Base-by-base conservation (phyloP, 1,284 basidiomycete genomes). In the Moniliella sp. region DNA sequence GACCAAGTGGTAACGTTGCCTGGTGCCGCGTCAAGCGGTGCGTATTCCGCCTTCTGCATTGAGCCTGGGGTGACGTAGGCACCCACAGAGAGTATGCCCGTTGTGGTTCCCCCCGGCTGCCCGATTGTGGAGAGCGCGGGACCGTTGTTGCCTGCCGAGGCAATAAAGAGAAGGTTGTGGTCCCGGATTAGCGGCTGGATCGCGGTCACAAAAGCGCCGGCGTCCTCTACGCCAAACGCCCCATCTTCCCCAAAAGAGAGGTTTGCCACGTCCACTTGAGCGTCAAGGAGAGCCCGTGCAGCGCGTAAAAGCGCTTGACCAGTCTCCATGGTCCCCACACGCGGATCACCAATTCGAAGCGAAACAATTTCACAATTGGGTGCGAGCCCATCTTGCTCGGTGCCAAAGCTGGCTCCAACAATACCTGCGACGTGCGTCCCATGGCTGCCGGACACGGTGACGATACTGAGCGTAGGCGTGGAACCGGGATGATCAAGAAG, bases 401-500 rank as follows among this genome's bases (percentile, higher is more conserved):
- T 10, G 14, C 17, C 27, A 4, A 37, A 27, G 48, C 45, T 1
- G 3, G 59, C 57, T 15, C 48, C 55, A 17, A 59, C 53, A 28
- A 62, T 62, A 14, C 57, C 55, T 8, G 57, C 59, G 4, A 62
- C 59, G 37, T 62, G 60, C 13, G 60, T 59, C 15, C 55, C 60
- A 37, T 62, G 60, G 18, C 44, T 49, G 10, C 60, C 60, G 12
- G 51, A 43, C 2, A 51, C 35, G 14, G 46, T 51, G 30, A 58
- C 57, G 17, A 60, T 39, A 33, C 33, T 35, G 26, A 33, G n/a
- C 14, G 27, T 28, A 1, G 14, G 27, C 7, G 27, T 7, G 4
- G 27, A 13, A n/a, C n/a, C n/a, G n/a, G n/a, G n/a, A n/a, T n/a
- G n/a, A n/a, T n/a, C n/a, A n/a, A n/a, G n/a, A 7, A 28, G 27